Evolutionary conservation across 805 yeast species (phyloP).

Genomic region (Saccharomyces paradoxus): DNA sequence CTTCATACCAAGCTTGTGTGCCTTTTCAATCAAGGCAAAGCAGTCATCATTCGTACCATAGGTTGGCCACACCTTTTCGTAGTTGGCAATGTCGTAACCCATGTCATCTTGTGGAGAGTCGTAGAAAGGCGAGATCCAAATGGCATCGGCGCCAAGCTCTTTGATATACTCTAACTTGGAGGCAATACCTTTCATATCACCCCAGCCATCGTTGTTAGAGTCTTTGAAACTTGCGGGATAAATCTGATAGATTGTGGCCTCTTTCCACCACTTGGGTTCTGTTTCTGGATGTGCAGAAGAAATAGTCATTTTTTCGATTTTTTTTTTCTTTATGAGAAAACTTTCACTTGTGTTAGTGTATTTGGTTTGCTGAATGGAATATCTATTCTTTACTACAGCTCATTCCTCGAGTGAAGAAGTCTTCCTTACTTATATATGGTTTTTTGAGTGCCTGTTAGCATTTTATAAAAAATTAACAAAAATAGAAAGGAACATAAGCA

Average conservation of each 20-base stretch:
- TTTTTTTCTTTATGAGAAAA: background rate
- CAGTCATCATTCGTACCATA: conserved; percentile 50
- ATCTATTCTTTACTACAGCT: too few species aligned
- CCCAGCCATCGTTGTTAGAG: conserved; percentile 51
- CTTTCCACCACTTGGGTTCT: conserved; percentile 43
- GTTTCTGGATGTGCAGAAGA: conserved; percentile 8
- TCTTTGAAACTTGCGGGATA: conserved; percentile 57
- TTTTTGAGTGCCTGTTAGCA: too few species aligned
- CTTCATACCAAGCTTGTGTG: conserved; percentile 44
- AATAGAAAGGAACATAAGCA: too few species aligned
- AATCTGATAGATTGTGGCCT: conserved; percentile 47
- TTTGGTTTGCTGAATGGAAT: too few species aligned
- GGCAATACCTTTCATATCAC: conserved; percentile 48
- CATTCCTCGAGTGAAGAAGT: too few species aligned
- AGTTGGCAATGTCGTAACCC: conserved; percentile 55
- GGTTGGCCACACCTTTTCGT: conserved; percentile 41
- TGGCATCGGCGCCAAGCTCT: conserved; percentile 40
- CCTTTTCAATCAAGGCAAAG: conserved; percentile 39
- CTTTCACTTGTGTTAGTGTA: background rate
- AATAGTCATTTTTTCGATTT: background rate
- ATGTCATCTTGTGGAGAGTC: conserved; percentile 53
- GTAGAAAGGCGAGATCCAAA: conserved; percentile 52
- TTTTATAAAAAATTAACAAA: too few species aligned
- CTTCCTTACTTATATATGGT: too few species aligned
- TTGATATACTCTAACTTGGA: conserved; percentile 45